A percentile compares a stretch with the other conserved stretches of the same genome.
These are phyloP conservation scores for Penicillium diatomitis DNA, from an alignment of 495 filamentous ascomycete genomes.

Conservation along the genomic window DNA sequence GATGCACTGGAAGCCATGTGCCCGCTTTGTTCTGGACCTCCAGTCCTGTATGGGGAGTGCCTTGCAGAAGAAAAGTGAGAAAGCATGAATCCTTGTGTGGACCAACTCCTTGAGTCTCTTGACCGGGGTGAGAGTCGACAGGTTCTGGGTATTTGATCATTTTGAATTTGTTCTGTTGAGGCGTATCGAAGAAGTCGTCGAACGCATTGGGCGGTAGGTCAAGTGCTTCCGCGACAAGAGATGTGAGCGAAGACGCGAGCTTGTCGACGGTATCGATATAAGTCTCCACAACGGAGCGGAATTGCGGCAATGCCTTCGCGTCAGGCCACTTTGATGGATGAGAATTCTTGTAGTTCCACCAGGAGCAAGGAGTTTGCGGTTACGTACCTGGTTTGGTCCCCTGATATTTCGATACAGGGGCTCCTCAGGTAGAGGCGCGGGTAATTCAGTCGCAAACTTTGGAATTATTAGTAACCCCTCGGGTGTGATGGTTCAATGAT, in stretches of 20 bases:
- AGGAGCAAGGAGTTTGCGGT: no score
- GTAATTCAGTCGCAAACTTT: constrained; percentile 52
- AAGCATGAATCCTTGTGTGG: constrained; percentile 94
- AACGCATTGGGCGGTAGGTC: constrained; percentile 65
- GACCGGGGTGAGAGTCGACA: constrained; percentile 13
- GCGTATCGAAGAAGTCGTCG: constrained; percentile 59
- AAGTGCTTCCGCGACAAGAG: constrained; percentile 80
- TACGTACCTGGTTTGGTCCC: constrained; percentile 56
- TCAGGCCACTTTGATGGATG: constrained; percentile 63
- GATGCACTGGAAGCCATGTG: constrained; percentile 60
- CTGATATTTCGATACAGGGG: constrained; percentile 73
- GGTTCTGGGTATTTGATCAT: constrained; percentile 77
- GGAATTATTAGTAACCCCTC: background rate
- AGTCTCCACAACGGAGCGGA: constrained; percentile 56
- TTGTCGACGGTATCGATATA: constrained; percentile 66
- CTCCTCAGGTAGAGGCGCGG: constrained; percentile 49
- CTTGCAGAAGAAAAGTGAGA: constrained; percentile 79
- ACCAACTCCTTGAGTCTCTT: constrained; percentile 55
- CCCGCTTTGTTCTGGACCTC: constrained; percentile 84
- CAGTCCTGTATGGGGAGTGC: constrained; percentile 65
- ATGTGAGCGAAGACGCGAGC: constrained; percentile 68
- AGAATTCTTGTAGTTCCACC: background rate
- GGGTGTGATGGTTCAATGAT: no score
- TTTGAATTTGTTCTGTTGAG: constrained; percentile 85
- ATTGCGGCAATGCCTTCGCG: constrained; percentile 53